Conservation (phyloP, 768 basidiomycete species). For the Leccinum arenicola region DNA sequence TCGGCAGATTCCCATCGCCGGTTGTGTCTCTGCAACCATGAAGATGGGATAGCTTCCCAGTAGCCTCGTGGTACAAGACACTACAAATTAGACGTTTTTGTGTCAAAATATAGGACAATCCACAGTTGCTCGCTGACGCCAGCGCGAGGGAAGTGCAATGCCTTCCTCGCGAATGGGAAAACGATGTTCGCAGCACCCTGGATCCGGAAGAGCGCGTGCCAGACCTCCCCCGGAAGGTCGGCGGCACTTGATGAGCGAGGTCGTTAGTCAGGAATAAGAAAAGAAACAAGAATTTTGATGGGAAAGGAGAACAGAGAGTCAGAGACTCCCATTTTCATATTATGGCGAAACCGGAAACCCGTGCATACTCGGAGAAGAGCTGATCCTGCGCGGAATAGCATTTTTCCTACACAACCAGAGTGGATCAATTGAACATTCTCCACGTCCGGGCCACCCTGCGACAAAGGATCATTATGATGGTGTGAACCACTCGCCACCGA, state of each 20-base stretch:
- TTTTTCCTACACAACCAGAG: not conserved
- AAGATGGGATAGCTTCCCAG: conserved; percentile 62
- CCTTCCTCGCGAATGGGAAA: conserved; percentile 37
- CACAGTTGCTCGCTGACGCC: conserved; percentile 21
- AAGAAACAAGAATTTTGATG: conserved; percentile 1
- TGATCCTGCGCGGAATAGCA: not conserved
- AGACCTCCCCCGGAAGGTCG: conserved; percentile 26
- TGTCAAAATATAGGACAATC: conserved; percentile 26
- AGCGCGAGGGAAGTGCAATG: conserved; percentile 4
- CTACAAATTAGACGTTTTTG: conserved; percentile 35
- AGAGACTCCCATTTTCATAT: not conserved
- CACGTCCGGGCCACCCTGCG: too few species aligned
- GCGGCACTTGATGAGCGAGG: conserved; percentile 3
- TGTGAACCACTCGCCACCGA: not conserved
- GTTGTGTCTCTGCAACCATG: not conserved
- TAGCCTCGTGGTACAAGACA: conserved; percentile 53
- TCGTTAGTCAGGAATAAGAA: conserved; percentile 16
- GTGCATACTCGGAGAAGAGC: not conserved
- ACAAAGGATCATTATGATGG: not conserved
- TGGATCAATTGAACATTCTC: conserved; percentile 4
- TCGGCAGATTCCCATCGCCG: not conserved
- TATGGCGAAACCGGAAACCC: not conserved
- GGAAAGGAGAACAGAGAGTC: conserved; percentile 1
- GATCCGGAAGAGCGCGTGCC: conserved; percentile 26
- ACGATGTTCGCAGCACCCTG: conserved; percentile 40